Percentiles rank a stretch among this genome's conserved stretches.
Evolutionary conservation across 2,329 filamentous ascomycete species (phyloP).

Genomic region (Aspergillus sp.): DNA sequence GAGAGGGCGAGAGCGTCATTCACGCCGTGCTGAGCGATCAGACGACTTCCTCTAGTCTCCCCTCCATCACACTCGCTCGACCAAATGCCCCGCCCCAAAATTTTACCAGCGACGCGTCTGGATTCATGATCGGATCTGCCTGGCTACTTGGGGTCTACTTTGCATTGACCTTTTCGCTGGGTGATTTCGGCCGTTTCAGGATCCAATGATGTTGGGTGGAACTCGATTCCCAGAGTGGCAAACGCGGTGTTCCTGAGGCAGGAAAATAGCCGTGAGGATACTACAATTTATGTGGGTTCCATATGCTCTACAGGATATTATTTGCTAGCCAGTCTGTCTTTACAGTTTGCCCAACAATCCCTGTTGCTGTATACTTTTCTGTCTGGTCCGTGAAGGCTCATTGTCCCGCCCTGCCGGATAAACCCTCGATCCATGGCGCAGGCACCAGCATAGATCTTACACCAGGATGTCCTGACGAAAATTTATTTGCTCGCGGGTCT

Average conservation of each 20-base stretch:
- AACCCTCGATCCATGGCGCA: conserved; percentile 5
- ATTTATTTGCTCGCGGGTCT: not conserved
- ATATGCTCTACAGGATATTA: not conserved
- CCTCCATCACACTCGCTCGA: conserved; percentile 7
- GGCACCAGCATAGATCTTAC: conserved; percentile 9
- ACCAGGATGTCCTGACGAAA: not conserved
- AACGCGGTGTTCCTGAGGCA: not conserved
- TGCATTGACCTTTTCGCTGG: not conserved
- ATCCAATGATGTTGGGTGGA: conserved; percentile 7
- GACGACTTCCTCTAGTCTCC: conserved; percentile 9
- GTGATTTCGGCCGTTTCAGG: not conserved
- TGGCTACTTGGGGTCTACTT: not conserved
- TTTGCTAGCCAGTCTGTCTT: not conserved
- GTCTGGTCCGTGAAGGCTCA: not conserved
- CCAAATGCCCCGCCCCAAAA: not conserved
- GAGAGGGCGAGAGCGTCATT: conserved; percentile 2
- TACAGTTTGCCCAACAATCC: not conserved
- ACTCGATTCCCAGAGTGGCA: not conserved
- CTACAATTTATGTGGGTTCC: not conserved
- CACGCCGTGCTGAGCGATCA: conserved; percentile 7
- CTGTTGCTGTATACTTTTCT: not conserved
- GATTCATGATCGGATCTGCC: not conserved
- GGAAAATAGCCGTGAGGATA: not conserved
- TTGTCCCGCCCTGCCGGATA: conserved; percentile 8
- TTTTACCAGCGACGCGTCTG: not conserved